Conservation (phyloP, 257 asterid genomes). For the Solanum chaucha region DNA sequence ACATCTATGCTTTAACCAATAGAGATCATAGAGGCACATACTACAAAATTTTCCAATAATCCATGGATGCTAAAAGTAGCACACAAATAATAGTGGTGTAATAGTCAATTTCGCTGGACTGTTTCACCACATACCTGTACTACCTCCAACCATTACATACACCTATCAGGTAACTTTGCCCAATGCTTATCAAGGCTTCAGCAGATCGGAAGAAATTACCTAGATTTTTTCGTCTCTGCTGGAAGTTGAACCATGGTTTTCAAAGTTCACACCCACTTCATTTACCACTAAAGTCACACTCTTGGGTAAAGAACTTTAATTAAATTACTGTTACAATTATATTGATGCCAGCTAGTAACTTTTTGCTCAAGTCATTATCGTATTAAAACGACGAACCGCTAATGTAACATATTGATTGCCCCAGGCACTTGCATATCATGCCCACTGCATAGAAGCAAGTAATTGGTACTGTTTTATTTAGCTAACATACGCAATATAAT, state of each 20-base stretch:
- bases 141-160: neutral
- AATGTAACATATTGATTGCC: neutral
- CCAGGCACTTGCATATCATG: neutral
- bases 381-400: neutral
- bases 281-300: neutral
- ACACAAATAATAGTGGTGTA: neutral
- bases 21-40: neutral
- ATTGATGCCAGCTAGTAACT: neutral
- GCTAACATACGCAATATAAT: neutral
- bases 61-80: neutral
- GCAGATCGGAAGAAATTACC: neutral
- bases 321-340: neutral
- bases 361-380: neutral
- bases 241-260: neutral
- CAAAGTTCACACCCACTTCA: neutral
- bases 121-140: neutral
- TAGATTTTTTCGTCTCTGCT: neutral
- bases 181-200: neutral
- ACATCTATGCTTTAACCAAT: neutral
- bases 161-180: neutral
- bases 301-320: neutral
- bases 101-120: neutral
- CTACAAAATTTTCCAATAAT: neutral
- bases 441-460: neutral
- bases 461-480: neutral